These are phyloP conservation scores for Penicillium sp. DNA, from an alignment of 2,329 filamentous ascomycete genomes.

Conservation along the genomic window DNA sequence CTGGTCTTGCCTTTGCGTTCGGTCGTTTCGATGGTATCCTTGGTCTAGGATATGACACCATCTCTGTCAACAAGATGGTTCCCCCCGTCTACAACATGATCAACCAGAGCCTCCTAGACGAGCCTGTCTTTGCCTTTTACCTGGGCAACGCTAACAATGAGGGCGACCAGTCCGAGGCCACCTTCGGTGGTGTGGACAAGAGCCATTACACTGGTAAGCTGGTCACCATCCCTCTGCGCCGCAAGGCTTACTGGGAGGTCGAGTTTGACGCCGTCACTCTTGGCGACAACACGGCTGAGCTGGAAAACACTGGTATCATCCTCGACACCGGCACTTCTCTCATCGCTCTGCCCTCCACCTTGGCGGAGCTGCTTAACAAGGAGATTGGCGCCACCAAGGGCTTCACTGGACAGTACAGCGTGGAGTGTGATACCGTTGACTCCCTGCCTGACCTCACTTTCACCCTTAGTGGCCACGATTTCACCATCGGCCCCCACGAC, in stretches of 20 bases:
- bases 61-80: slow-evolving; percentile 93
- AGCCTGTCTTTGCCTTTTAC: slow-evolving; percentile 96
- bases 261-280: slow-evolving; percentile 90
- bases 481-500: slow-evolving; percentile 82
- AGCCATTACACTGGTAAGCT: slow-evolving; percentile 81
- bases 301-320: slow-evolving; percentile 93
- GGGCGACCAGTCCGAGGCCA: slow-evolving; percentile 76
- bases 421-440: slow-evolving; percentile 83
- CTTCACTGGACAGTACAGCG: slow-evolving; percentile 92
- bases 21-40: slow-evolving; percentile 96
- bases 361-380: slow-evolving; percentile 94
- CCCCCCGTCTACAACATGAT: slow-evolving; percentile 97
- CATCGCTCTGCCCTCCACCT: slow-evolving; percentile 85
- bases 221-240: slow-evolving; percentile 88
- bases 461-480: slow-evolving; percentile 86
- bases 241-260: slow-evolving; percentile 99
- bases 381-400: slow-evolving; percentile 98
- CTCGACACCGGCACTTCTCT: slow-evolving; percentile 98
- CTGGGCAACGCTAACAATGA: slow-evolving; percentile 72
- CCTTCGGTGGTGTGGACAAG: slow-evolving; percentile 86
- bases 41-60: slow-evolving; percentile 89
- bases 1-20: slow-evolving; percentile 95
- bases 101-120: slow-evolving; percentile 83
- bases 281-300: slow-evolving; percentile 79
- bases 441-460: slow-evolving; percentile 89